Base-by-base conservation (phyloP, 805 yeast species). In the Metschnikowia bowlesiae region DNA sequence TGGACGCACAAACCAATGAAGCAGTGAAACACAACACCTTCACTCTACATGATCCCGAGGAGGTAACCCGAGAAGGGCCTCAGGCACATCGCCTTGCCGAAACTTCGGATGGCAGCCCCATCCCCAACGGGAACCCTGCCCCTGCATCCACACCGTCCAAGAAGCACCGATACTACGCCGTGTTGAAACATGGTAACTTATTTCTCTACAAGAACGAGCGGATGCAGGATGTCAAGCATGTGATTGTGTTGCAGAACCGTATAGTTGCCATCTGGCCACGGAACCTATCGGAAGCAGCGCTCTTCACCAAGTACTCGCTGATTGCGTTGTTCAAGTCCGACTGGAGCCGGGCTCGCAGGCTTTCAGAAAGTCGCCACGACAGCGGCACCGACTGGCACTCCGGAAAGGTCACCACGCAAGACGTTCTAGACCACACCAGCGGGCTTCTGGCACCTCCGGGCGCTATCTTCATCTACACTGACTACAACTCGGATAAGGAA, bases 231-330 rank as follows among this genome's bases (percentile, higher is more conserved):
- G 84, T 87, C 16, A 81, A 80, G 54, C 91, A 89, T 66, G 96
- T 87, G 8, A 81, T 94, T 52, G 89, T 87, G 1, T 66, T 94
- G 22, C 79, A 86, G 5, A 80, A 84, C 58, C 81, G 82, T 57
- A 73, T 89, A 34, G 85, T 90, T 0, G 72, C 87, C 0, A 69
- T 91, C 7, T 94, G 97, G 97, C 99, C 99, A 1, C 79, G 91
- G 35, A 69, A 74, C 44, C 65, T 85, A 35, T 71, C 75, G 2
- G 98, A 92, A 62, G 89, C 84, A 9, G 85, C 87, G 59, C 67
- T 94, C 30, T 94, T 90, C 65, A 82, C 92, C 13, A 87, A 87
- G 57, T 80, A 84, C 59, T 79, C 88, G 31, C 88, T 96, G 16
- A 84, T 94, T 44, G 86, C 92, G 45, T 70, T 92, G 10, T 67